Conservation (phyloP, 305 asterid genomes). For the Fraxinus latifolia region DNA sequence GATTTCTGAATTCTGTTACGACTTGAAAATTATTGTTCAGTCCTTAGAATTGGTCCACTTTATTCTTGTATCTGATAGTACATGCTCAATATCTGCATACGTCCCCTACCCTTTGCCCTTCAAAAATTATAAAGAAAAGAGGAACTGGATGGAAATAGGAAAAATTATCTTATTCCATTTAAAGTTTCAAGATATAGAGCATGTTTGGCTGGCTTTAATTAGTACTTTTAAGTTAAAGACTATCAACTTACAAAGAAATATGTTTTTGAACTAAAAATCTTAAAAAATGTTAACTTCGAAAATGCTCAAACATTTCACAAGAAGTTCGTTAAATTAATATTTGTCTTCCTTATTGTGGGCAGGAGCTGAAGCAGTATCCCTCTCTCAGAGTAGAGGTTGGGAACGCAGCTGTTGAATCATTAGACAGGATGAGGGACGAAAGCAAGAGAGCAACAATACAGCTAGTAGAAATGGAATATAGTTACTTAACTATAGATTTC, state of each 20-base stretch:
- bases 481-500: conserved; percentile 73
- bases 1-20: background rate
- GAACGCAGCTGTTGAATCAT: conserved; percentile 60
- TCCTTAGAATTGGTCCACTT: background rate
- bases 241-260: background rate
- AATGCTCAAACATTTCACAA: background rate
- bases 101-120: background rate
- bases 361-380: conserved; percentile 84
- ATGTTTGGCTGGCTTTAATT: background rate
- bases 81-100: background rate
- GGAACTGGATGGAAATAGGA: background rate
- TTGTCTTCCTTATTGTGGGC: background rate
- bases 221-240: background rate
- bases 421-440: conserved; percentile 69
- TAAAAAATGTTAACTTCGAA: background rate
- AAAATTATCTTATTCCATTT: background rate
- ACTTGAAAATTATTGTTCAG: background rate
- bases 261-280: background rate
- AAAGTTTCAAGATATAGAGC: background rate
- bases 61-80: background rate
- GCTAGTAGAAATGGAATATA: conserved; percentile 71
- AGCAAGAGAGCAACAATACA: conserved; percentile 65
- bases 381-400: conserved; percentile 66
- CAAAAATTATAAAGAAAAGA: background rate
- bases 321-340: background rate